Base-by-base conservation (phyloP, 306 rosid species). In the Elaeagnus macrophylla region DNA sequence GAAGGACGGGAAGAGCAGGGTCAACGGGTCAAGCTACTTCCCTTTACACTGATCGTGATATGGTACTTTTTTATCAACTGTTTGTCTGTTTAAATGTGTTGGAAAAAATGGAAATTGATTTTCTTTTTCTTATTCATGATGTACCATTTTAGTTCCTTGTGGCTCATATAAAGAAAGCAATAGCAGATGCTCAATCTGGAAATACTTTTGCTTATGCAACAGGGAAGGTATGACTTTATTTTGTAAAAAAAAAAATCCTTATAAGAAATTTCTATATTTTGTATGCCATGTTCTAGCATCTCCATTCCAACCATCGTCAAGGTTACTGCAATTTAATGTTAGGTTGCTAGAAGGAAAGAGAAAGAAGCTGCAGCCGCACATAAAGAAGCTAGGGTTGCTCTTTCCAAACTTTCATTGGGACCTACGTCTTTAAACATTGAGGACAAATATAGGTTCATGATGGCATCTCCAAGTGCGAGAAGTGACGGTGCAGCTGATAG, bases 1-100 rank as follows among this genome's bases (percentile, higher is more conserved):
- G 95, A 67, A 78, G 95, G 79, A 86, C 95, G 0, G 95, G 95
- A 56, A 85, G 95, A 59, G 95, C 95, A 1, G 93, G 95, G 70
- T 78, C 93, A 54, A 83, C 81, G 37, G 95, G 95, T 67, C 79
- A 74, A 58, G 66, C 95, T 56, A 81, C 89, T 54, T 86, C 95
- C 11, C 83, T 83, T 59, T 83, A 72, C 72, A 86, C 93, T 7
- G 88, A 81, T 68, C 84, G 88, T 50, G 95, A 86, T 68, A 69
- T 63, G 95, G 95, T 83, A 57, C 61, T 57, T 67, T 37, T 48
- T 47, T 25, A 25, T 25, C 32, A 25, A 37, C 35, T 9, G 46
- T 60, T 54, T 47, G 49, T 45, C 6, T 51, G 37, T 16, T 60
- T 17, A 0, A 56, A 62, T 45, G 44, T 59, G 39, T 12, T 50